Conservation (phyloP, 2,329 filamentous ascomycete genomes). For the Botrytis squamosa region DNA sequence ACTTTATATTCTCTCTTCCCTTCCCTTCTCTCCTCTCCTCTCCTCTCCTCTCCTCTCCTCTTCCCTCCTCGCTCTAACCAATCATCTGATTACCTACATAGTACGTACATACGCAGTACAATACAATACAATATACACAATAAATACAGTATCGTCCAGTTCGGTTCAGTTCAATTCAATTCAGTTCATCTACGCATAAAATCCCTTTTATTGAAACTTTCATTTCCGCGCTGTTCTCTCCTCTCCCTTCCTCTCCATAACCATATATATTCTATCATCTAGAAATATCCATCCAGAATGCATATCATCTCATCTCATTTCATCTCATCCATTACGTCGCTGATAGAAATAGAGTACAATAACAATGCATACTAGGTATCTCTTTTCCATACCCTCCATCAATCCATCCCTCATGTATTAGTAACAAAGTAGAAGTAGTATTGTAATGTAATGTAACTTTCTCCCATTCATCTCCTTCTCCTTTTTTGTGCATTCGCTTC, state of each 20-base stretch:
- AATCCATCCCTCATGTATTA: slow-evolving; percentile 14
- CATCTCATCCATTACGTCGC: neutral
- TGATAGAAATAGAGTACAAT: neutral
- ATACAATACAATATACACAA: neutral
- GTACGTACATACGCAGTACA: neutral
- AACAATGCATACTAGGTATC: neutral
- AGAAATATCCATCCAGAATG: neutral
- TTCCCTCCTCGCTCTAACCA: too few species aligned
- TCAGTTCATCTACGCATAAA: neutral
- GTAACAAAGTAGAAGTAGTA: slow-evolving; percentile 4
- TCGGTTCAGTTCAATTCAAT: too few species aligned
- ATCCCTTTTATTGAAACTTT: too few species aligned
- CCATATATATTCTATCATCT: neutral
- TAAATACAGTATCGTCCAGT: too few species aligned
- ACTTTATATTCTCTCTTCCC: too few species aligned
- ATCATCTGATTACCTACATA: neutral
- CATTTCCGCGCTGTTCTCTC: neutral
- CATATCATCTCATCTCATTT: neutral
- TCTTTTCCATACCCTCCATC: neutral
- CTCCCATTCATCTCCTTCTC: too few species aligned
- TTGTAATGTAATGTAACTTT: neutral
- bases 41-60: too few species aligned
- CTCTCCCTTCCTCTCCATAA: neutral
- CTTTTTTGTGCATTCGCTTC: neutral
- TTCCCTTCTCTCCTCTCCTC: too few species aligned